A percentile compares a stretch with the other conserved stretches of the same genome.
These are phyloP conservation scores for Fonsecaea multimorphosa DNA, from an alignment of 2,329 filamentous ascomycete genomes.

Conservation along the genomic window DNA sequence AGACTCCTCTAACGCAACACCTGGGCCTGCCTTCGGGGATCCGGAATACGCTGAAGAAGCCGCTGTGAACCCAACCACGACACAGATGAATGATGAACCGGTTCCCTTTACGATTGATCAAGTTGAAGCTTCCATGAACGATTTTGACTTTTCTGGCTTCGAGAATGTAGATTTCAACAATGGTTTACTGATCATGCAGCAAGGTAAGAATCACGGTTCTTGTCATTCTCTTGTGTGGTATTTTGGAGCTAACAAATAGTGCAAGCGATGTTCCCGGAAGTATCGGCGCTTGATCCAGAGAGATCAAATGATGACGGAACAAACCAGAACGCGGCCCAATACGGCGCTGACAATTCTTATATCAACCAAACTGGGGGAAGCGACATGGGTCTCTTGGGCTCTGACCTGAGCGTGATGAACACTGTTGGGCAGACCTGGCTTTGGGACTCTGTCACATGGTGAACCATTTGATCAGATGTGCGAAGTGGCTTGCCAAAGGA, in stretches of 20 bases:
- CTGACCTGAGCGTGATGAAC: constrained; percentile 29
- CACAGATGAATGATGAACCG: background rate
- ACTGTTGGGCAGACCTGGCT: constrained; percentile 29
- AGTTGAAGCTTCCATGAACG: constrained; percentile 1
- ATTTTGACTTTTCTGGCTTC: constrained; percentile 29
- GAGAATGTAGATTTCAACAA: constrained; percentile 34
- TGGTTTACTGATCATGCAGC: constrained; percentile 27
- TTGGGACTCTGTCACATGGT: constrained; percentile 22
- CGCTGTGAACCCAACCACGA: background rate
- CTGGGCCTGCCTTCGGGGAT: background rate
- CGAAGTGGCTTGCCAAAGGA: background rate
- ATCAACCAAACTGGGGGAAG: constrained; percentile 10
- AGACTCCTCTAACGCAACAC: background rate
- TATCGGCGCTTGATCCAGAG: constrained; percentile 10
- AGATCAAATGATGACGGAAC: constrained; percentile 1
- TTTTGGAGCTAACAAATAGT: background rate
- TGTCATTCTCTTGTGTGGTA: background rate
- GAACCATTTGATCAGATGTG: background rate
- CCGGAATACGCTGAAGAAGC: background rate
- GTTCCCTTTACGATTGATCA: background rate
- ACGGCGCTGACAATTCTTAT: constrained; percentile 17
- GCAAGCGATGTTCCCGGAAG: constrained; percentile 11
- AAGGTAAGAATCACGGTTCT: constrained; percentile 14
- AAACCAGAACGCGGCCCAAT: background rate
- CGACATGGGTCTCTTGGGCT: constrained; percentile 17